Evolutionary conservation across 805 yeast genomes (phyloP), one percentile per base, ranked within the genome.

Genomic region (Diddensiella caesifluorescens): DNA sequence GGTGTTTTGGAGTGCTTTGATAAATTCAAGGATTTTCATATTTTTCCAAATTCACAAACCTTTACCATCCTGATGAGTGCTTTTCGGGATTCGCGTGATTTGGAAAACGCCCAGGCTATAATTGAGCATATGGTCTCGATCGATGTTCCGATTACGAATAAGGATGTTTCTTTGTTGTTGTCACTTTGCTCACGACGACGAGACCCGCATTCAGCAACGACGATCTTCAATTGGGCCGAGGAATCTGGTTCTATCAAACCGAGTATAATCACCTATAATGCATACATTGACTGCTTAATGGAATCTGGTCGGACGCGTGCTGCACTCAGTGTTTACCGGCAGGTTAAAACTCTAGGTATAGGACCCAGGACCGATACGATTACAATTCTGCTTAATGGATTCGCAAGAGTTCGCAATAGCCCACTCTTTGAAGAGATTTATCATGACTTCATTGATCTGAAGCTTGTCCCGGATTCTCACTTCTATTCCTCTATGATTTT

Each of bases 1-100:
- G 65, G 57, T 12, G 72, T 69, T 2, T 47, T 69, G 7, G 52
- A 51, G 30, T 60, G 63, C 59, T 70, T 67, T 46, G 48, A 62
- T 2, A 56, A 60, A 10, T 62, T 67, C 52, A 53, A 64, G 2
- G 49, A 55, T 22, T 61, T 54, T 43, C 56, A 59, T 2, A 42
- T 68, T 5, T 30, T 43, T 3, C 61, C 70, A 2, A 46, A 53
- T 4, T 16, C 54, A 0, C 45, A 41, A n/a, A 54, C 68, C 0
- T 70, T 65, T 45, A 51, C 50, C 3, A 52, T 69, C 7, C 51
- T 71, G 52, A 42, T 70, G 27, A 38, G 48, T 16, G 62, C 65
- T 2, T 59, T 65, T 33, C 53, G 69, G 3, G 68, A 67, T n/a
- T 47, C 63, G 2, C 49, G 57, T 22, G 70, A 74, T 38, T 39